A percentile compares a stretch with the other conserved stretches of the same genome.
Evolutionary conservation across 2,329 filamentous ascomycete genomes (phyloP).

Genomic region (Phyllosticta citribraziliensis): DNA sequence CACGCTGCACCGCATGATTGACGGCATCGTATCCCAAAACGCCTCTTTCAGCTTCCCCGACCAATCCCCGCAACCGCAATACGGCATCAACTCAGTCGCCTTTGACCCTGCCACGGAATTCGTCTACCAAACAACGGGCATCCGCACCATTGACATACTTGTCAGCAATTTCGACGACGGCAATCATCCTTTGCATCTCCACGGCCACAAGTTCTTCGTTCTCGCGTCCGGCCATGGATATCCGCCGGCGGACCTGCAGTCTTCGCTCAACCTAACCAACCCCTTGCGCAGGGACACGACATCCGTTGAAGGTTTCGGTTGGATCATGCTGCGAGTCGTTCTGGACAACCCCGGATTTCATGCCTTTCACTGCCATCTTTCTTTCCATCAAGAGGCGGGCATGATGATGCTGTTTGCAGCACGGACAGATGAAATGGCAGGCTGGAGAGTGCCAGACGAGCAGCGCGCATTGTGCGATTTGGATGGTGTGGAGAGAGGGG

Average conservation of each 20-base stretch:
- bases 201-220: slow-evolving; percentile 57
- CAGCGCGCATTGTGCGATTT: slow-evolving; percentile 38
- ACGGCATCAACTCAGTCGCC: slow-evolving; percentile 17
- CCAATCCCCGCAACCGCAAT: neutral
- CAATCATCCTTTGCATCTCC: slow-evolving; percentile 42
- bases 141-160: slow-evolving; percentile 27
- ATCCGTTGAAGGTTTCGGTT: slow-evolving; percentile 54
- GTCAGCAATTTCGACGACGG: slow-evolving; percentile 27
- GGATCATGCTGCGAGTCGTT: slow-evolving; percentile 50
- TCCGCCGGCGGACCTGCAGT: slow-evolving; percentile 17
- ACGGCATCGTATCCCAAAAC: slow-evolving; percentile 30
- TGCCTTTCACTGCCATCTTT: slow-evolving; percentile 67
- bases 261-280: slow-evolving; percentile 23
- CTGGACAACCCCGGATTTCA: slow-evolving; percentile 55
- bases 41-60: slow-evolving; percentile 14
- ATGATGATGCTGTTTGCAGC: slow-evolving; percentile 48
- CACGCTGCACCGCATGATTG: slow-evolving; percentile 41
- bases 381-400: slow-evolving; percentile 40
- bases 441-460: slow-evolving; percentile 35
- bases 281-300: slow-evolving; percentile 59
- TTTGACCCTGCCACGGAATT: slow-evolving; percentile 22
- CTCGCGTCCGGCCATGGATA: slow-evolving; percentile 31
- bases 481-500: slow-evolving; percentile 40
- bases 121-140: slow-evolving; percentile 26
- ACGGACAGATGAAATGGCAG: slow-evolving; percentile 36